phyloP scores from a whole-genome alignment of 176 grass and related monocot genomes.

The Chrysopogon serrulatus region DNA sequence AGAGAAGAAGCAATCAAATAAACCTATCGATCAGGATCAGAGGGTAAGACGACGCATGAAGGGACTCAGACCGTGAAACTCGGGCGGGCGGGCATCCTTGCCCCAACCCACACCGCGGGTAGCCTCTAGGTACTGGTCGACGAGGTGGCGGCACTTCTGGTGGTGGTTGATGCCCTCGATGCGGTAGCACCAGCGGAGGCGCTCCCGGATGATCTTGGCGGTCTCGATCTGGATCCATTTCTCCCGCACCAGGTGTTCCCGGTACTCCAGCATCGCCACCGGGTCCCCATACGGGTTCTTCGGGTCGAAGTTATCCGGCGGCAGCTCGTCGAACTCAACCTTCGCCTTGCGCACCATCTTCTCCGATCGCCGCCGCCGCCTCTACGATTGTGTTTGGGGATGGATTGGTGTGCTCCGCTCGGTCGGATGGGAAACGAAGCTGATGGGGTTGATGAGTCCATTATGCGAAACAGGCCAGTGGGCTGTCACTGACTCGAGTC shows the following conservation, averaged over 20 bases:
- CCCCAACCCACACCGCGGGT: conserved; percentile 90
- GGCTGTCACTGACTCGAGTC: not conserved
- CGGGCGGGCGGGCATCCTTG: conserved; percentile 74
- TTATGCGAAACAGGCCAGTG: not conserved
- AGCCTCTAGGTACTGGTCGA: conserved; percentile 85
- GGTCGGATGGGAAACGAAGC: not conserved
- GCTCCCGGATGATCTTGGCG: conserved; percentile 96
- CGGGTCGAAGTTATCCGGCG: conserved; percentile 88
- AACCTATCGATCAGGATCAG: not conserved
- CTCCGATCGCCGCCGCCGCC: conserved; percentile 14
- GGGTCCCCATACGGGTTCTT: conserved; percentile 86
- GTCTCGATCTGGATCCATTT: conserved; percentile 99
- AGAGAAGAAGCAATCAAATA: conserved; percentile 5
- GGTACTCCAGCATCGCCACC: conserved; percentile 94
- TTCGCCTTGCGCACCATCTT: conserved; percentile 91
- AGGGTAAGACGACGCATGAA: not conserved
- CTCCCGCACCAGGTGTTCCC: conserved; percentile 95
- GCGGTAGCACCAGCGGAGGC: conserved; percentile 95
- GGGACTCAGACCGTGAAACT: conserved; percentile 56
- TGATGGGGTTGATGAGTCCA: not conserved
- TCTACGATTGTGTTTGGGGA: not conserved
- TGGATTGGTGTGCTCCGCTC: not conserved
- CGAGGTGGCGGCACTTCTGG: conserved; percentile 93
- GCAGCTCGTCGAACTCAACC: conserved; percentile 92
- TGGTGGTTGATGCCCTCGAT: conserved; percentile 91